Evolutionary conservation across 139 green algal genomes (phyloP).

Genomic region (Edaphochlamys debaryana): DNA sequence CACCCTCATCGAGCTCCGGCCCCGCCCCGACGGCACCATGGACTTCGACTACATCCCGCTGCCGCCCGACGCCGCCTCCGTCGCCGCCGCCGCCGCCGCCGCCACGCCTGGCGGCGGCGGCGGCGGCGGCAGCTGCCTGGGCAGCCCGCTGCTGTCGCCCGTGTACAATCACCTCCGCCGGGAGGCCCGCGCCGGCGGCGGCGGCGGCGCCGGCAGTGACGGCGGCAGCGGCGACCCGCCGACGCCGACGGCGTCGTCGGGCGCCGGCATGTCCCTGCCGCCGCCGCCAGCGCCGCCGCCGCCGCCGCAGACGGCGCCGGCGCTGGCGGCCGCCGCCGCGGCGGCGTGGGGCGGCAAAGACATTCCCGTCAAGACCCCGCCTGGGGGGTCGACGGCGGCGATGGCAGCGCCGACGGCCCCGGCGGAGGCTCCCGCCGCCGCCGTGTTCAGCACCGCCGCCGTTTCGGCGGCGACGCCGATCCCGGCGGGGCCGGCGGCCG

Average conservation of each 20-base stretch:
- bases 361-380: too few relatives aligned
- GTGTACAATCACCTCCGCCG: background rate
- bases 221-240: background rate
- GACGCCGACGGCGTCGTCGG: background rate
- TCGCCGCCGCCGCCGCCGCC: background rate
- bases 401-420: background rate
- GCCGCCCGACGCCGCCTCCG: background rate
- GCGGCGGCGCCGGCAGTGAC: background rate
- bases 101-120: background rate
- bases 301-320: too few relatives aligned
- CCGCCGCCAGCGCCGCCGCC: too few relatives aligned
- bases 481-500: background rate
- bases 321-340: too few relatives aligned
- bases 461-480: background rate
- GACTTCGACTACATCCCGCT: slow-evolving; percentile 59
- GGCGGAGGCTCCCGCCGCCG: too few relatives aligned
- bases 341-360: too few relatives aligned
- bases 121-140: slow-evolving; percentile 10
- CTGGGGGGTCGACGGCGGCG: background rate
- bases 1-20: slow-evolving; percentile 85
- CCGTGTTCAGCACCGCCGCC: background rate
- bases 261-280: too few relatives aligned
- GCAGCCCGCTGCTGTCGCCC: slow-evolving; percentile 9
- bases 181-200: background rate
- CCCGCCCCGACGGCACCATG: slow-evolving; percentile 88